Conservation (phyloP, 352 stramenopile species). For the Blastocystis sp. region DNA sequence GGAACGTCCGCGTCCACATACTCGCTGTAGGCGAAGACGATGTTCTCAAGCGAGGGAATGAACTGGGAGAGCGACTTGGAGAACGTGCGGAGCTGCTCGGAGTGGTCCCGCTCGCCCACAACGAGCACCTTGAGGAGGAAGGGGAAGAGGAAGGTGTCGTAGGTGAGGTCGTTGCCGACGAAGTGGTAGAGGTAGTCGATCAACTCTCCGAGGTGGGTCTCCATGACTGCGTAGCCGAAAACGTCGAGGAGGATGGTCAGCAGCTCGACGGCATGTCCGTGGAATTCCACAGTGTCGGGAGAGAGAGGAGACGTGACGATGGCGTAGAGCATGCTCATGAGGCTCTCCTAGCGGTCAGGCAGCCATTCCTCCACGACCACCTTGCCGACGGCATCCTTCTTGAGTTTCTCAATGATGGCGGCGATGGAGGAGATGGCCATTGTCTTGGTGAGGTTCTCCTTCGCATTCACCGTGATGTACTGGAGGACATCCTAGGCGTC, state of each 20-base stretch:
- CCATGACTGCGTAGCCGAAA: background rate
- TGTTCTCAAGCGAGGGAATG: background rate
- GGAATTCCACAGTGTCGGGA: background rate
- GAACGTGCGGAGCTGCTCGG: background rate
- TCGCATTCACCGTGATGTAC: background rate
- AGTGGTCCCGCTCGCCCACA: background rate
- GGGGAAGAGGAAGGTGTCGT: constrained; percentile 8
- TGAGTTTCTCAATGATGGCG: background rate
- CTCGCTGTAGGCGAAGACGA: background rate
- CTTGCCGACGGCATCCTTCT: background rate
- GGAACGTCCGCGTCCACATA: constrained; percentile 30
- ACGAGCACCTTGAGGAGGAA: background rate
- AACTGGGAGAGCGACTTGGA: background rate
- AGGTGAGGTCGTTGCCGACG: background rate
- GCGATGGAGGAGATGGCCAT: constrained; percentile 1
- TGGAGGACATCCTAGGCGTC: background rate
- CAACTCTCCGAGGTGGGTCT: background rate
- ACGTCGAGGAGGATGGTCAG: background rate
- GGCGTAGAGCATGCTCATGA: background rate
- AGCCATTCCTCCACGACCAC: background rate
- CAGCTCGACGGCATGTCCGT: background rate
- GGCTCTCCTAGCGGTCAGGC: background rate
- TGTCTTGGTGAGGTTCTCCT: background rate
- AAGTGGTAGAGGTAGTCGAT: background rate
- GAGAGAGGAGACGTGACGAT: background rate